Base-by-base conservation (phyloP, 805 yeast genomes). In the Zygoascus biomembranicola region DNA sequence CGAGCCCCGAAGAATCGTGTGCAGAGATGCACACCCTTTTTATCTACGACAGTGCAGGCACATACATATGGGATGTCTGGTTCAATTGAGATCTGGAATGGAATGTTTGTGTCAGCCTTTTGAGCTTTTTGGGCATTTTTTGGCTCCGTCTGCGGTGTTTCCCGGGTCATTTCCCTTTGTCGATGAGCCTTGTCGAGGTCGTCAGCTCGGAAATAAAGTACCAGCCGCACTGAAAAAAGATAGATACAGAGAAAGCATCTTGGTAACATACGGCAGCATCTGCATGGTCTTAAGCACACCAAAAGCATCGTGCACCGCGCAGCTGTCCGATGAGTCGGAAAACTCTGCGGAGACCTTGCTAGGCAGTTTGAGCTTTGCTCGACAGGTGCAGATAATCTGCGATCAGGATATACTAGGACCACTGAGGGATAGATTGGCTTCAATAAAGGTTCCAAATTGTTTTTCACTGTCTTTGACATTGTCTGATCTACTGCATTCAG, bases 261-360 rank as follows among this genome's bases (percentile, higher is more conserved):
- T 35, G 39, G 8, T 11, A 35, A 35, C 16, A 11, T 13, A n/a
- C 39, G 3, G 35, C 35, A 8, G 39, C 13, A 35, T 13, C 16
- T 35, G 39, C 13, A 35, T 35, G 39, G 16, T 11, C 16, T 35
- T 8, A 8, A 35, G 39, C 13, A 35, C 16, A 13, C 39, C 39
- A 5, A 35, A n/a, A 11, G 39, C 39, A 11, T 35, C 39, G 3
- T 35, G 39, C 8, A 13, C 39, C 16, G 39, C 39, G 39, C 39
- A 35, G 16, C 5, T 35, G 16, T 35, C 39, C 16, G 39, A 45
- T 18, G 31, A 73, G 67, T 70, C 73, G 69, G 72, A 68, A 11
- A 35, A 57, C 63, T 60, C 61, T 23, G 47, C 16, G 11, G 47
- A 26, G n/a, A 44, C 16, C 14, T 23, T 26, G 32, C 19, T 44